Base-by-base conservation (phyloP, 2,329 filamentous ascomycete species). In the Fusarium palustre region DNA sequence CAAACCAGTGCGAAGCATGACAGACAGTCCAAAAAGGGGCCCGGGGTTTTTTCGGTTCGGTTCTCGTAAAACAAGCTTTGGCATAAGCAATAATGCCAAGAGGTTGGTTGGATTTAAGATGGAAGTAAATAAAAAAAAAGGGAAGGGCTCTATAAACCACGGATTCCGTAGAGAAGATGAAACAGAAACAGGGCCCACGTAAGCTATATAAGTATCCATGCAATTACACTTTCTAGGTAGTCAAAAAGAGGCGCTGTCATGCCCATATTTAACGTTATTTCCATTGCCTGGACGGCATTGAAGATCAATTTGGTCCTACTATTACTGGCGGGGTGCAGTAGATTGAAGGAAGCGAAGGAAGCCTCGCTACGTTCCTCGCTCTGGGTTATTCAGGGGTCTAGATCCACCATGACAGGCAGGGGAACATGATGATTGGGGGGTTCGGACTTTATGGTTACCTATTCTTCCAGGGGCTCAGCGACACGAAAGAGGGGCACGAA, bases 1-100 rank as follows among this genome's bases (percentile, higher is more conserved):
- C 48, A 58, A 45, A 54, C 42, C 53, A 49, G 53, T 47, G 33
- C 53, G 25, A 39, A 49, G 25, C 53, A 55, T 55, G 43, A 12
- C 53, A 43, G 18, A 33, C 28, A 24, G 18, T 36, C 16, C 10
- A 22, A 25, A 45, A 43, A 22, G 34, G 52, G 25, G 34, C 5
- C 8, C 28, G 22, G 39, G 7, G 9, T n/a, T 11, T 30, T 20
- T 39, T 39, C 36, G 36, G 36, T n/a, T 33, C 22, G 33, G 22
- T 39, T 16, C 28, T 16, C 24, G 24, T 18, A 16, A 30, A 41
- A 52, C 48, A 52, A 52, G 48, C 48, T 52, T 52, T 52, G 33
- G 18, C 47, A 50, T 28, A 55, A 45, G 39, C 30, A 46, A 36
- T 18, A 33, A 25, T 55, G 52, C 52, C 52, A 55, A 55, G 52